Conservation (phyloP, 371 early-diverging fungal species). For the Mortierella sp. region DNA sequence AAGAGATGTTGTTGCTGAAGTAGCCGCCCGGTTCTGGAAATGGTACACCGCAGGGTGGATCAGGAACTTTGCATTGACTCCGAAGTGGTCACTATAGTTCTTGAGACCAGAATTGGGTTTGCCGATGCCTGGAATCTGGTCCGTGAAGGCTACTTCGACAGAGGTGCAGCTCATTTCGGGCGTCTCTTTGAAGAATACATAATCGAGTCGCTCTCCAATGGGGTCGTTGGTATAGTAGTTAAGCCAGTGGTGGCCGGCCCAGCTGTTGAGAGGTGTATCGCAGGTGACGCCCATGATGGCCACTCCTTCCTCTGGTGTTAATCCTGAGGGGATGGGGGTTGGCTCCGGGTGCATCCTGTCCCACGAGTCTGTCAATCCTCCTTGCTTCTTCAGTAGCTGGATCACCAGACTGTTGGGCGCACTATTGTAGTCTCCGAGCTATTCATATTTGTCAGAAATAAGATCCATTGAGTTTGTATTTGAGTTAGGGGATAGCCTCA, state of each 20-base stretch:
- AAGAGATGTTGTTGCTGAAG: neutral
- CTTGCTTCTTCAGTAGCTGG: slow-evolving; percentile 64
- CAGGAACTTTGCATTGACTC: slow-evolving; percentile 66
- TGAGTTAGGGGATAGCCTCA: neutral
- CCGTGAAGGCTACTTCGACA: slow-evolving; percentile 66
- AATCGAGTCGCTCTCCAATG: slow-evolving; percentile 68
- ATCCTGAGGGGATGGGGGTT: slow-evolving; percentile 45
- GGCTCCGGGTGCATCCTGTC: slow-evolving; percentile 58
- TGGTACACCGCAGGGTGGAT: slow-evolving; percentile 45
- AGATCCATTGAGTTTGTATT: neutral
- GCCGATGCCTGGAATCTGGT: slow-evolving; percentile 63
- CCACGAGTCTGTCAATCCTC: slow-evolving; percentile 75
- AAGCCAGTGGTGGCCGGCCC: slow-evolving; percentile 62
- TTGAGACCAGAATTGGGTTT: slow-evolving; percentile 29
- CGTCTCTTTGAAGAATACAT: slow-evolving; percentile 69
- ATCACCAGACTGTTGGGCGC: slow-evolving; percentile 68
- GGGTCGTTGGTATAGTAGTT: slow-evolving; percentile 45
- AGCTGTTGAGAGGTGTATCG: slow-evolving; percentile 70
- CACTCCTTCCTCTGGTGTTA: slow-evolving; percentile 52
- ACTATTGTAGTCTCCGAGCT: slow-evolving; percentile 75
- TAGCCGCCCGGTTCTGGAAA: slow-evolving; percentile 27
- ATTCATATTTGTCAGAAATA: neutral
- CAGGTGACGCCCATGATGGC: slow-evolving; percentile 69
- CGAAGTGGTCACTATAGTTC: slow-evolving; percentile 76
- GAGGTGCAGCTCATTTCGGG: slow-evolving; percentile 63